Base-by-base conservation (phyloP, 345 rosid genomes). In the Camelina neglecta region DNA sequence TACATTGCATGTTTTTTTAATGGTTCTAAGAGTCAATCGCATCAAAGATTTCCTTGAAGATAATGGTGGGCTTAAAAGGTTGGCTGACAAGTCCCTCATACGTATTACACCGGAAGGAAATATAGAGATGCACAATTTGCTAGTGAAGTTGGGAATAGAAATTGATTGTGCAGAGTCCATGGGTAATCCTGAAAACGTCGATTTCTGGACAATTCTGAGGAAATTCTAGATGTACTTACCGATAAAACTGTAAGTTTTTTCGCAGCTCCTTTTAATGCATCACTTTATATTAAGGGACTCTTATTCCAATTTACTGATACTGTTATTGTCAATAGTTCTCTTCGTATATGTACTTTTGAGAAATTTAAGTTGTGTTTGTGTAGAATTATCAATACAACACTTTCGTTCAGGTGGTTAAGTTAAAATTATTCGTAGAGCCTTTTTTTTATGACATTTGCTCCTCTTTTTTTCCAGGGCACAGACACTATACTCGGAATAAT, bases 1-100 rank as follows among this genome's bases (percentile, higher is more conserved):
- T 73, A 60, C 18, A 51, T 83, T 33, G 78, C 82, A 10, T 77
- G 78, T 20, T 71, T 77, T 18, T 78, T 77, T 5, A 74, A 53
- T 7, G 66, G 80, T 2, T 4, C n/a, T 0, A 0, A 2, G 11
- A 0, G 36, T 13, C 0, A 23, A 23, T 23, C 0, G 2, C 16
- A 0, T 12, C 12, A 31, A 26, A 23, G 65, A 6, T 0, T 16
- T 65, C 1, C 36, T 65, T 0, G 71, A 24, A 2, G 60, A 38
- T 21, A 35, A 60, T 33, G 7, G 1, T 51, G 15, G 57, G n/a
- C 9, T 65, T 45, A 16, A 0, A 65, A 3, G 0, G 12, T 78
- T 83, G 0, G 0, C 39, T 6, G 74, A 81, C 0, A 83, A 69
- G 36, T 71, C 71, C 15, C 62, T 83, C 20, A 11, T 83, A 16